These are phyloP conservation scores for Rhododendron griersonianum DNA, from an alignment of 148 eudicot species.

Conservation along the genomic window DNA sequence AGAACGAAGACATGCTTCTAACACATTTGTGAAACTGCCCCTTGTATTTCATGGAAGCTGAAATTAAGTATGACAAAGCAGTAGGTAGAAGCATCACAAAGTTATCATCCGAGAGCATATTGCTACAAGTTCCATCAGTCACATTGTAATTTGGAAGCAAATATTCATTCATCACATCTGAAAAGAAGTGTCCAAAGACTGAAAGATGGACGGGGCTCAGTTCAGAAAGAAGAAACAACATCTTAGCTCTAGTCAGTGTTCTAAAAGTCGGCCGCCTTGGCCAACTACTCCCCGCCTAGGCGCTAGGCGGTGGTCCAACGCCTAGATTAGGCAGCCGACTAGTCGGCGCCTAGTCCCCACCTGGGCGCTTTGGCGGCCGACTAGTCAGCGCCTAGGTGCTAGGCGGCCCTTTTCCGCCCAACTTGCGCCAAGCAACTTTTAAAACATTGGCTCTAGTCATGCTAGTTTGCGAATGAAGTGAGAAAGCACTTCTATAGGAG, in stretches of 20 bases:
- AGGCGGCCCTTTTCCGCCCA: too few relatives aligned
- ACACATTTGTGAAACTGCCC: slow-evolving; percentile 22
- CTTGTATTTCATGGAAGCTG: slow-evolving; percentile 9
- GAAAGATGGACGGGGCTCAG: slow-evolving; percentile 69
- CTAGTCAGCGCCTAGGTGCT: too few relatives aligned
- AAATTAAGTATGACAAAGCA: slow-evolving; percentile 17
- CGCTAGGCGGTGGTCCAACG: too few relatives aligned
- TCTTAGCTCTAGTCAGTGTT: slow-evolving; percentile 50
- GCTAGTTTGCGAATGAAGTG: slow-evolving; percentile 45
- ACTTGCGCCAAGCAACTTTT: too few relatives aligned
- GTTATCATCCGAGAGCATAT: slow-evolving; percentile 41
- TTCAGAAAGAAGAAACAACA: slow-evolving; percentile 50
- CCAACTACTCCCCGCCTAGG: too few relatives aligned
- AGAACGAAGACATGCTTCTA: slow-evolving; percentile 33
- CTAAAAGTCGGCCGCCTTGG: too few relatives aligned
- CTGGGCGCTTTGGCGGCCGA: too few relatives aligned
- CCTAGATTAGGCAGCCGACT: too few relatives aligned
- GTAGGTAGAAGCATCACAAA: slow-evolving; percentile 76
- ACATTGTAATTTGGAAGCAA: slow-evolving; percentile 14
- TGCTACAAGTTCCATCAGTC: slow-evolving; percentile 14
- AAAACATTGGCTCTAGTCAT: too few relatives aligned
- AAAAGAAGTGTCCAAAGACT: slow-evolving; percentile 55
- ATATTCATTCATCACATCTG: slow-evolving; percentile 33
- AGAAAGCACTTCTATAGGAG: slow-evolving; percentile 51
- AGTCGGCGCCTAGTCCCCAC: too few relatives aligned